phyloP scores from a whole-genome alignment of 805 yeast genomes.

The Brettanomyces naardenensis region DNA sequence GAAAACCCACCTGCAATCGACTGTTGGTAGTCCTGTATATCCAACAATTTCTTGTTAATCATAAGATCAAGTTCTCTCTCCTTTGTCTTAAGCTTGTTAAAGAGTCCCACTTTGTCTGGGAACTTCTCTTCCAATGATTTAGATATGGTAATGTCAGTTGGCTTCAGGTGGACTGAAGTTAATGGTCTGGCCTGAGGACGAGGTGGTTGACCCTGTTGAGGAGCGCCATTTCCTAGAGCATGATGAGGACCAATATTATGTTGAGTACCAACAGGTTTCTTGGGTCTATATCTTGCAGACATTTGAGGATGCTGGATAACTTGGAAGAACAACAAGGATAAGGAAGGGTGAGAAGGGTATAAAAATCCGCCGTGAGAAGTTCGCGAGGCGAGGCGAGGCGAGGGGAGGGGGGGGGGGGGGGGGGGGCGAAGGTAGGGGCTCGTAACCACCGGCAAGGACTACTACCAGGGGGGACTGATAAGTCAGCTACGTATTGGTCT shows the following conservation, averaged over 20 bases:
- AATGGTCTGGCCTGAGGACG: slow-evolving; percentile 12
- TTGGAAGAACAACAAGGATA: no score
- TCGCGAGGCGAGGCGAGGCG: no score
- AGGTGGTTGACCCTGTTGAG: not conserved
- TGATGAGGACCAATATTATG: slow-evolving; percentile 8
- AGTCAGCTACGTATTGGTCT: no score
- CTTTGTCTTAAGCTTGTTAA: slow-evolving; percentile 67
- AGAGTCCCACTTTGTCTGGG: slow-evolving; percentile 51
- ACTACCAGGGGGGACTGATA: no score
- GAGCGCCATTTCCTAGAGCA: slow-evolving; percentile 4
- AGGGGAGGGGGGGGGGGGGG: no score
- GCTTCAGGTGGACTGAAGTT: slow-evolving; percentile 24
- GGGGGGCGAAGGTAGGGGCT: no score
- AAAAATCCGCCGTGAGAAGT: no score
- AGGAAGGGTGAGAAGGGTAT: no score
- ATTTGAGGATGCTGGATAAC: no score
- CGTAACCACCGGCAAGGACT: no score
- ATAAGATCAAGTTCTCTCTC: slow-evolving; percentile 77
- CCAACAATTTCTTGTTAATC: slow-evolving; percentile 75
- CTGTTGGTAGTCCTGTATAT: slow-evolving; percentile 64
- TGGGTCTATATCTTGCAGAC: slow-evolving; percentile 15
- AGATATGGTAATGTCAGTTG: slow-evolving; percentile 28
- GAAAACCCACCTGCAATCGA: slow-evolving; percentile 34
- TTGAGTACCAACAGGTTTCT: slow-evolving; percentile 12
- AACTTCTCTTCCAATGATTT: slow-evolving; percentile 21